Evolutionary conservation across 192 early-diverging fungal genomes (phyloP).

Genomic region (Globomyces pollinis-pini): DNA sequence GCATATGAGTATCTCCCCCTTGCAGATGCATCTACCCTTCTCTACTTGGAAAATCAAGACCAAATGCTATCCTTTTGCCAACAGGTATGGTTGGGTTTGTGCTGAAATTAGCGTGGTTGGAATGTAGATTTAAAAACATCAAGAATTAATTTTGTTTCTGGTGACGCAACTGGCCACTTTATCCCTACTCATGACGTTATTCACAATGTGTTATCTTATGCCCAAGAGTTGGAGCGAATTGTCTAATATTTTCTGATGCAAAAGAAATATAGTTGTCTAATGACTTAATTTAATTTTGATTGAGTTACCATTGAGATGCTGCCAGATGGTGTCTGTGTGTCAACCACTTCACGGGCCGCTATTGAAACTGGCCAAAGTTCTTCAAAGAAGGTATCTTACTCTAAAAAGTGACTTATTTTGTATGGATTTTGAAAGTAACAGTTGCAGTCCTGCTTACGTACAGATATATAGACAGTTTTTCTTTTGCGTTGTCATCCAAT

Average conservation of each 20-base stretch:
- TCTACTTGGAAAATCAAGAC: slow-evolving; percentile 77
- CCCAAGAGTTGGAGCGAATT: slow-evolving; percentile 92
- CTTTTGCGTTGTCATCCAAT: not conserved
- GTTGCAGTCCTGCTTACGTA: too few species aligned
- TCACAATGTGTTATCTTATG: slow-evolving; percentile 78
- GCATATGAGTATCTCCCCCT: slow-evolving; percentile 81
- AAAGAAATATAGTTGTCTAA: not conserved
- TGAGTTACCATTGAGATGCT: too few species aligned
- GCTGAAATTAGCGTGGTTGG: slow-evolving; percentile 60
- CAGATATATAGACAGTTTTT: too few species aligned
- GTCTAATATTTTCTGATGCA: slow-evolving; percentile 48
- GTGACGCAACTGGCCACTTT: slow-evolving; percentile 51
- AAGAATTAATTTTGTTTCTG: slow-evolving; percentile 66
- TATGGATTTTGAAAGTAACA: not conserved
- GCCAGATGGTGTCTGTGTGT: too few species aligned
- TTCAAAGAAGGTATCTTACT: not conserved
- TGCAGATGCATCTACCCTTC: slow-evolving; percentile 81
- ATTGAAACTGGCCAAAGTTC: not conserved
- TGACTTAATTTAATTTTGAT: not conserved
- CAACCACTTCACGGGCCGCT: too few species aligned
- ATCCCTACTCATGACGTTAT: slow-evolving; percentile 83
- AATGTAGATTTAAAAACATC: slow-evolving; percentile 68
- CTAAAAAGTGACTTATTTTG: not conserved
- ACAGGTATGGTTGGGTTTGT: slow-evolving; percentile 43
- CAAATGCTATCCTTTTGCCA: slow-evolving; percentile 82